A percentile compares a stretch with the other conserved stretches of the same genome.
These are phyloP conservation scores for Cyclocybe aegerita DNA, from an alignment of 768 basidiomycete species.

Conservation along the genomic window DNA sequence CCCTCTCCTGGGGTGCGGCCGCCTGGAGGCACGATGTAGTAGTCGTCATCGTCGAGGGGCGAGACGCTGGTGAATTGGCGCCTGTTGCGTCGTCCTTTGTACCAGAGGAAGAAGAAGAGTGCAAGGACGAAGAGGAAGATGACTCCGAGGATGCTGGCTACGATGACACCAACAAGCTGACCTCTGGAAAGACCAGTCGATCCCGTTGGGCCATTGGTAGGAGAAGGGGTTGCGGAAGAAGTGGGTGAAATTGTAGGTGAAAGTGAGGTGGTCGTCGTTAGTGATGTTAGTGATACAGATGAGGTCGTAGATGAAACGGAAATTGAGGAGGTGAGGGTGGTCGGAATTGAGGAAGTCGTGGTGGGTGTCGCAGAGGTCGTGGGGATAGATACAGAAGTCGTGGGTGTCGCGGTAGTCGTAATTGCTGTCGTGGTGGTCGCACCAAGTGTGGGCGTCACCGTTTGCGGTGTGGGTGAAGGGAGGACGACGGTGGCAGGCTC, in stretches of 20 bases:
- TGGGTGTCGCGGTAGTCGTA: slow-evolving; percentile 24
- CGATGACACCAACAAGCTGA: slow-evolving; percentile 54
- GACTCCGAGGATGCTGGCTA: slow-evolving; percentile 60
- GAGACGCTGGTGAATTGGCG: slow-evolving; percentile 31
- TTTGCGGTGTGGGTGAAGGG: slow-evolving; percentile 9
- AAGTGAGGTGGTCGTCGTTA: slow-evolving; percentile 16
- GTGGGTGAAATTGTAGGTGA: slow-evolving; percentile 19
- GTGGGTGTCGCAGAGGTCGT: slow-evolving; percentile 24
- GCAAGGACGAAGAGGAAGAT: slow-evolving; percentile 55
- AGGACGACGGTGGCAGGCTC: slow-evolving; percentile 46
- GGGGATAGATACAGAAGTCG: slow-evolving; percentile 26
- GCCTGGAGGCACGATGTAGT: slow-evolving; percentile 37
- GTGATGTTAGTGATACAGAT: slow-evolving; percentile 21
- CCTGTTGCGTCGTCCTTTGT: slow-evolving; percentile 46
- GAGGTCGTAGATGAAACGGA: slow-evolving; percentile 32
- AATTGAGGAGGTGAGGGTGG: slow-evolving; percentile 27
- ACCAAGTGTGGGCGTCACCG: slow-evolving; percentile 2
- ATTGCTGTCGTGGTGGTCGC: slow-evolving; percentile 20
- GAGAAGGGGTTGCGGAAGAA: slow-evolving; percentile 11
- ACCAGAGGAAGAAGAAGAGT: slow-evolving; percentile 45
- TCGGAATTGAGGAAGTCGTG: slow-evolving; percentile 28
- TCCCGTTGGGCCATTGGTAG: slow-evolving; percentile 13
- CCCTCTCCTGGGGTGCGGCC: slow-evolving; percentile 56
- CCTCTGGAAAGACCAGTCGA: slow-evolving; percentile 31
- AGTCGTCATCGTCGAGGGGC: slow-evolving; percentile 34